These are phyloP conservation scores for Phytomonas francai DNA, from an alignment of 208 protist species.

Conservation along the genomic window DNA sequence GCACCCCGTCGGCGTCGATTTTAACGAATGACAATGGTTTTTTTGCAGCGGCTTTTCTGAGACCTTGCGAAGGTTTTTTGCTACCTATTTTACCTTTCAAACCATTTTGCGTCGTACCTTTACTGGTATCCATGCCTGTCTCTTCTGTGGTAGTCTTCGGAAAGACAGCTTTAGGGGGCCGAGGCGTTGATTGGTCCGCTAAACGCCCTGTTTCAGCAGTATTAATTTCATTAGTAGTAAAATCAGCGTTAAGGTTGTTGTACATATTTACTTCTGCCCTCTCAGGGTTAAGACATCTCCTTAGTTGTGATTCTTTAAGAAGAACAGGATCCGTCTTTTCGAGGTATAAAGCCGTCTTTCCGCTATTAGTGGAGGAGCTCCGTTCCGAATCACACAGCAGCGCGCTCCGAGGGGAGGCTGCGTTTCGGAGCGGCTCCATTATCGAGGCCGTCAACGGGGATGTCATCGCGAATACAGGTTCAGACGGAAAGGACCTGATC, in stretches of 20 bases:
- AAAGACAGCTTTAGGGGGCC: neutral
- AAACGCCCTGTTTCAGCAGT: neutral
- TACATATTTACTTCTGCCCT: too few relatives aligned
- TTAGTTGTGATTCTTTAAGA: too few relatives aligned
- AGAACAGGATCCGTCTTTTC: too few relatives aligned
- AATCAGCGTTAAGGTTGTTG: neutral
- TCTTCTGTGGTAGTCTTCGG: neutral
- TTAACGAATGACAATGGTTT: neutral
- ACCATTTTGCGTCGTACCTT: neutral
- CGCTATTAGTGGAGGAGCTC: neutral
- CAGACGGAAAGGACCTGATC: neutral
- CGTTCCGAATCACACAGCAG: neutral
- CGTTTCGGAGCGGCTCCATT: neutral
- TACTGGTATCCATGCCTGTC: neutral
- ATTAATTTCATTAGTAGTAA: neutral
- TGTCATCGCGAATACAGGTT: neutral
- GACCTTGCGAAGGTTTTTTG: neutral
- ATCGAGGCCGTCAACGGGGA: neutral
- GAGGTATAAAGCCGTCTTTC: neutral
- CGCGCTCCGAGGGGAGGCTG: neutral
- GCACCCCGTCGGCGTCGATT: neutral
- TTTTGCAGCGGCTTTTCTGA: neutral
- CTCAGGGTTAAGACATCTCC: too few relatives aligned
- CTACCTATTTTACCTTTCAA: neutral
- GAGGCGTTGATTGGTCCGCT: neutral